Evolutionary conservation across 2,329 filamentous ascomycete species (phyloP).

Genomic region (Tolypocladium inflatum): DNA sequence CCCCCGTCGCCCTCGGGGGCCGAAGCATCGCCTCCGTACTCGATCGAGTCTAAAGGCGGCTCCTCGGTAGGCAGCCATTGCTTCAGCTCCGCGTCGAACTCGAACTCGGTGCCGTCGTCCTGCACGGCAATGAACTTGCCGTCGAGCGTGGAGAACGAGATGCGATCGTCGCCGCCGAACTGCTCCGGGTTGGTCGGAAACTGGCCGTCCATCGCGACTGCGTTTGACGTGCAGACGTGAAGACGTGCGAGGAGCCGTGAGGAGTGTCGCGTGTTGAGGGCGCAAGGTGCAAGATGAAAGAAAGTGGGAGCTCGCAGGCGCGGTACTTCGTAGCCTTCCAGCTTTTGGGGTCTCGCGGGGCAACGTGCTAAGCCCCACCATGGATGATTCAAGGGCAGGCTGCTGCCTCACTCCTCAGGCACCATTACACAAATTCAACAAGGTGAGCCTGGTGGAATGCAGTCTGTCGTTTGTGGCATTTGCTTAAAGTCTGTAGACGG

Average conservation of each 20-base stretch:
- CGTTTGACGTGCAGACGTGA: neutral
- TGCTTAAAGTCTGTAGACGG: too few relatives aligned
- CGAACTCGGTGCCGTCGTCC: slow-evolving; percentile 75
- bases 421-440: neutral
- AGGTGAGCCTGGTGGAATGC: neutral
- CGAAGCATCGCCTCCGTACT: slow-evolving; percentile 18
- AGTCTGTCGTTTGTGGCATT: neutral
- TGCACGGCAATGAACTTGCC: slow-evolving; percentile 77
- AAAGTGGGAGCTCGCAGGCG: neutral
- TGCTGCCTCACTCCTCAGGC: neutral
- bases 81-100: slow-evolving; percentile 62
- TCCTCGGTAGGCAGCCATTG: slow-evolving; percentile 65
- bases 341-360: neutral
- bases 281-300: neutral
- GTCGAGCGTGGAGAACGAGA: slow-evolving; percentile 79
- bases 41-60: slow-evolving; percentile 28
- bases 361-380: neutral
- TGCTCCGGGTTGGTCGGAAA: slow-evolving; percentile 54
- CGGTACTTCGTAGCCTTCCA: neutral
- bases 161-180: slow-evolving; percentile 70
- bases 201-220: slow-evolving; percentile 19
- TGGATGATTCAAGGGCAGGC: neutral
- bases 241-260: neutral
- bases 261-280: neutral
- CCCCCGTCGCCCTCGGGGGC: slow-evolving; percentile 12